Evolutionary conservation across 2,329 filamentous ascomycete genomes (phyloP).

Genomic region (Septoria petroselini): DNA sequence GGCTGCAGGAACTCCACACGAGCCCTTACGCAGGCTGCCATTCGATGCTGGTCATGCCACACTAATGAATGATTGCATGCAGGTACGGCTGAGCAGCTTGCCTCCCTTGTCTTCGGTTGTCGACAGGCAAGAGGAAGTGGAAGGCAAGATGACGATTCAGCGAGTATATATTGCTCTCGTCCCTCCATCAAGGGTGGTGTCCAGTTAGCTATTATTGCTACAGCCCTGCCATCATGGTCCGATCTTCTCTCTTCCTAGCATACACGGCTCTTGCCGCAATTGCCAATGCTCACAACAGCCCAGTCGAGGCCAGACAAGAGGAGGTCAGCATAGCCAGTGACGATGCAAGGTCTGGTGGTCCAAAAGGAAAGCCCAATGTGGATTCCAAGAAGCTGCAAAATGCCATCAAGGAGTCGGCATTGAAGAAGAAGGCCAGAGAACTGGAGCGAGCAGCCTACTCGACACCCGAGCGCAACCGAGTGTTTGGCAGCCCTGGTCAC

Average conservation of each 20-base stretch:
- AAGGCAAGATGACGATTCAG: slow-evolving; percentile 1
- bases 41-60: background rate
- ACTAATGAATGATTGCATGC: slow-evolving; percentile 10
- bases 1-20: background rate
- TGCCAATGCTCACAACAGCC: slow-evolving; percentile 9
- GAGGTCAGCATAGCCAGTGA: background rate
- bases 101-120: background rate
- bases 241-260: slow-evolving; percentile 8
- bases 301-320: slow-evolving; percentile 14
- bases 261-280: slow-evolving; percentile 11
- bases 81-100: slow-evolving; percentile 10
- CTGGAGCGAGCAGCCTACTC: slow-evolving; percentile 42
- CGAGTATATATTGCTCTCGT: slow-evolving; percentile 7
- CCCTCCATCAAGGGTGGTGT: slow-evolving; percentile 16
- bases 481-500: slow-evolving; percentile 41
- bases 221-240: slow-evolving; percentile 14
- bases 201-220: background rate
- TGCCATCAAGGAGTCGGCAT: slow-evolving; percentile 21
- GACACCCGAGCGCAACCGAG: slow-evolving; percentile 39
- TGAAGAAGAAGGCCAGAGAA: slow-evolving; percentile 29
- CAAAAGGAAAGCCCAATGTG: slow-evolving; percentile 14
- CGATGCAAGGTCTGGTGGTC: background rate
- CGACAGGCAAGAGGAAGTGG: background rate
- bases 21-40: background rate
- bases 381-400: slow-evolving; percentile 23